Percentiles rank a stretch among this genome's conserved stretches.
Evolutionary conservation across 1,139 yeast genomes (phyloP).

Genomic region (Candida neerlandica): DNA sequence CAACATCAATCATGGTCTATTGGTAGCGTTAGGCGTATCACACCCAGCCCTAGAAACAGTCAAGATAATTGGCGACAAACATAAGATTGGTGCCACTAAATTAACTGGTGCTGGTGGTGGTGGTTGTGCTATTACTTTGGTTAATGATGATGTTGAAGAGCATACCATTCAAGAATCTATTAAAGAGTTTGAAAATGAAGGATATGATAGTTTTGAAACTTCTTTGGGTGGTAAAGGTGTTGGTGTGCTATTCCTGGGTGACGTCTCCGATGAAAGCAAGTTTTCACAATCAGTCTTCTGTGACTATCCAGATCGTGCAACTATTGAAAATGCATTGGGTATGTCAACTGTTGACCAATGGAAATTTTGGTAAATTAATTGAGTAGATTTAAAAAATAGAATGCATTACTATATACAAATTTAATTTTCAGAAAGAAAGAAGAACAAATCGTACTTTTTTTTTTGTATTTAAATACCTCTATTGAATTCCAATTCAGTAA

Average conservation of each 20-base stretch:
- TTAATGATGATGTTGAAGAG: constrained; percentile 51
- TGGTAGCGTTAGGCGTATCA: constrained; percentile 86
- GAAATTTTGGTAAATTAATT: constrained; percentile 64
- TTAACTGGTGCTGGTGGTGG: constrained; percentile 99
- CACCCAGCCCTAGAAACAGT: constrained; percentile 85
- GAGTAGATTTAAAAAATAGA: constrained; percentile 4
- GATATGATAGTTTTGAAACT: constrained; percentile 81
- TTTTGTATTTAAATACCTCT: constrained; percentile 69
- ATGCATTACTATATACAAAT: constrained; percentile 3
- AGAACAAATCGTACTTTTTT: constrained; percentile 4
- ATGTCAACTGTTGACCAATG: constrained; percentile 46
- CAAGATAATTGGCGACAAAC: constrained; percentile 60
- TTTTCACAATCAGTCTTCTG: constrained; percentile 33
- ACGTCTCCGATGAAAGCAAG: constrained; percentile 17
- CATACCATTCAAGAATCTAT: constrained; percentile 34
- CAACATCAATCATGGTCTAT: constrained; percentile 85
- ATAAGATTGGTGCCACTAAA: constrained; percentile 81
- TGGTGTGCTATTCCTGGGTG: constrained; percentile 46
- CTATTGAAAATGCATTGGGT: constrained; percentile 51
- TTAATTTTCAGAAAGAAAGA: background rate
- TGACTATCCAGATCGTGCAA: constrained; percentile 39
- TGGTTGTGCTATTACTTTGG: constrained; percentile 92
- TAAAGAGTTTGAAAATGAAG: constrained; percentile 44
- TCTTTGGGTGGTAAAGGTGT: constrained; percentile 90
- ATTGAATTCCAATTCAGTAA: constrained; percentile 75